Conservation (phyloP, 495 filamentous ascomycete genomes). For the Lophium mytilinum region DNA sequence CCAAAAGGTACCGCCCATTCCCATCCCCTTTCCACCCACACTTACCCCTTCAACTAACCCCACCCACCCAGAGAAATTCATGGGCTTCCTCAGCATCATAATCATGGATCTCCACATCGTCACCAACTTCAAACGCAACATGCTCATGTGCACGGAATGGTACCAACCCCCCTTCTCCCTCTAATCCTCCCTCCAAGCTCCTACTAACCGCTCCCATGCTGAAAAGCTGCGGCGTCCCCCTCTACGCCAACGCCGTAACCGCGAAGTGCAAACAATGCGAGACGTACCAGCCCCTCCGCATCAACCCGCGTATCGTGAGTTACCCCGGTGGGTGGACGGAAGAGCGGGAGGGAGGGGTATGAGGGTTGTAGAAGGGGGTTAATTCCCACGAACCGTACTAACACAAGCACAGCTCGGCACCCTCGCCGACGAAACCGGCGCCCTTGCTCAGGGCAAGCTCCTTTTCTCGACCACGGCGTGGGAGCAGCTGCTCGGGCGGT, state of each 20-base stretch:
- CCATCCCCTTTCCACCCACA: not conserved
- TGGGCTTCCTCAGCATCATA: conserved; percentile 51
- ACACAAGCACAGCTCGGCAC: conserved; percentile 34
- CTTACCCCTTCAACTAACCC: not conserved
- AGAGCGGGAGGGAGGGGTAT: too few relatives aligned
- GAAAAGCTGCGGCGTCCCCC: conserved; percentile 45
- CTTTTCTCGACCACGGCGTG: conserved; percentile 47
- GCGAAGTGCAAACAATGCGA: conserved; percentile 48
- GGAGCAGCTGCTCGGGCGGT: conserved; percentile 44
- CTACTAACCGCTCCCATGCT: not conserved
- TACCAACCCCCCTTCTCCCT: conserved; percentile 16
- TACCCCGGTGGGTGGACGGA: too few relatives aligned
- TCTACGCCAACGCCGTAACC: conserved; percentile 44
- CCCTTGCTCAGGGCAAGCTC: conserved; percentile 40
- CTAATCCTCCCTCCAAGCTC: not conserved
- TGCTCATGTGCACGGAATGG: conserved; percentile 52
- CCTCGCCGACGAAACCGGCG: conserved; percentile 50
- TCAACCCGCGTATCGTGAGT: conserved; percentile 46
- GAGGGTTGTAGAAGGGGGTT: too few relatives aligned
- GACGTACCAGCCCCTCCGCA: conserved; percentile 34
- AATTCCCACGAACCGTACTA: too few relatives aligned
- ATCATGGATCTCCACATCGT: conserved; percentile 48
- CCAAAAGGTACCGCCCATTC: conserved; percentile 27
- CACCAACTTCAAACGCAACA: conserved; percentile 37
- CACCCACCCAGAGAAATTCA: conserved; percentile 36